Conservation (phyloP, 768 basidiomycete species). For the Dioszegia hungarica region DNA sequence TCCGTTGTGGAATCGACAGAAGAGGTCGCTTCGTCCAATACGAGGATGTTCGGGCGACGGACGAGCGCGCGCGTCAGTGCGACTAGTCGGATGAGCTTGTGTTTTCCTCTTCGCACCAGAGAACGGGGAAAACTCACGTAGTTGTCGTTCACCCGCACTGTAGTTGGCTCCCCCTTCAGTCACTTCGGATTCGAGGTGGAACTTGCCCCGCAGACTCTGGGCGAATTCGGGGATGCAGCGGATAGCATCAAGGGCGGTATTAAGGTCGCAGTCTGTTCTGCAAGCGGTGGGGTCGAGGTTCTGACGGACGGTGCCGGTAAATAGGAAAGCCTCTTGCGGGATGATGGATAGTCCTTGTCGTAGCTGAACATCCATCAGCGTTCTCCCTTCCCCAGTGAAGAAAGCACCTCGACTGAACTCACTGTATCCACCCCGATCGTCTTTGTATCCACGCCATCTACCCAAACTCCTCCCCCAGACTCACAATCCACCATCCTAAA, state of each 20-base stretch:
- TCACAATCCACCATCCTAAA: slow-evolving; percentile 60
- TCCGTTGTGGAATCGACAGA: slow-evolving; percentile 58
- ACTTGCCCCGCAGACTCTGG: slow-evolving; percentile 58
- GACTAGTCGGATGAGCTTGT: slow-evolving; percentile 37
- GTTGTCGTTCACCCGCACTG: slow-evolving; percentile 63
- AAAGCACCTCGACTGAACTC: too few species aligned
- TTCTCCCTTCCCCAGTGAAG: too few species aligned
- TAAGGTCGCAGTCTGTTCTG: slow-evolving; percentile 60
- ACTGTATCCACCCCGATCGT: slow-evolving; percentile 57
- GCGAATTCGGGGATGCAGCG: slow-evolving; percentile 44
- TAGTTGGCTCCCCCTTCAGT: slow-evolving; percentile 65
- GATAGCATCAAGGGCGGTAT: slow-evolving; percentile 62
- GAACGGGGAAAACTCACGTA: slow-evolving; percentile 39
- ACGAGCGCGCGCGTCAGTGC: slow-evolving; percentile 62
- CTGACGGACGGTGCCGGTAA: slow-evolving; percentile 49
- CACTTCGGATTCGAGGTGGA: slow-evolving; percentile 60
- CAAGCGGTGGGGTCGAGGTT: slow-evolving; percentile 58
- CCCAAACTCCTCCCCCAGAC: slow-evolving; percentile 55
- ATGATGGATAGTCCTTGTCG: slow-evolving; percentile 61
- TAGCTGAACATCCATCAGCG: slow-evolving; percentile 11
- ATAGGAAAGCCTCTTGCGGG: slow-evolving; percentile 63
- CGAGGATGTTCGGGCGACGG: slow-evolving; percentile 59
- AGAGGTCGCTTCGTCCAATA: slow-evolving; percentile 56
- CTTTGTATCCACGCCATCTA: slow-evolving; percentile 52
- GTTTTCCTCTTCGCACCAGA: too few species aligned